Conservation (phyloP, 2,329 filamentous ascomycete genomes). For the Coleophoma crateriformis region DNA sequence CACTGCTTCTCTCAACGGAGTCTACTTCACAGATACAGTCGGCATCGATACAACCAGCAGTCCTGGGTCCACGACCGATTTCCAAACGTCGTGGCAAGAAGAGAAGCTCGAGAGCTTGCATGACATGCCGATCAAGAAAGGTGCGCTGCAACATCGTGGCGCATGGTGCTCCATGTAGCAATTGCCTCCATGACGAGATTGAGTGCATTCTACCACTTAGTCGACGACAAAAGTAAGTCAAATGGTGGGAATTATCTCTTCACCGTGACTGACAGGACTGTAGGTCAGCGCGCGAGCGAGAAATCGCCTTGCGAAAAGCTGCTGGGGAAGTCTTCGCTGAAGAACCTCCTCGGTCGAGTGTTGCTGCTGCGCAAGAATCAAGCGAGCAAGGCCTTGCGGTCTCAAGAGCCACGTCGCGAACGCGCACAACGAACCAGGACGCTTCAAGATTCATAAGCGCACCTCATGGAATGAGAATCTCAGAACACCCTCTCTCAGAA, state of each 20-base stretch:
- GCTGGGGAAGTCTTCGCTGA: neutral
- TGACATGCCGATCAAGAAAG: conserved; percentile 9
- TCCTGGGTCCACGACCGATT: neutral
- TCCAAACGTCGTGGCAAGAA: conserved; percentile 9
- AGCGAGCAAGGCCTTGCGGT: neutral
- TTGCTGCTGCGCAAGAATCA: neutral
- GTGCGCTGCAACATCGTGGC: conserved; percentile 9
- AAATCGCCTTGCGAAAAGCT: neutral
- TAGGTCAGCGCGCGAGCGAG: conserved; percentile 5
- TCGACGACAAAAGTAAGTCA: conserved; percentile 6
- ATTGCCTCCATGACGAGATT: conserved; percentile 11
- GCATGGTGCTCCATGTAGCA: conserved; percentile 9
- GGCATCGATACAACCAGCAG: neutral
- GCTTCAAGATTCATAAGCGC: neutral
- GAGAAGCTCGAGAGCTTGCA: conserved; percentile 9
- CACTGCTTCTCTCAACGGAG: neutral
- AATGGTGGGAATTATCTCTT: too few relatives aligned
- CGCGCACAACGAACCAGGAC: neutral
- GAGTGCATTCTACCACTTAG: conserved; percentile 10
- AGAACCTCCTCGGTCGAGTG: neutral
- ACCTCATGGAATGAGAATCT: conserved; percentile 8
- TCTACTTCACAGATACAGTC: neutral
- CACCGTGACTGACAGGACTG: neutral
- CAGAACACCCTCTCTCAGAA: conserved; percentile 5
- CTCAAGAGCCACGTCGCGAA: neutral